These are phyloP conservation scores for Nicotiana otophora DNA, from an alignment of 257 asterid species.

Conservation along the genomic window DNA sequence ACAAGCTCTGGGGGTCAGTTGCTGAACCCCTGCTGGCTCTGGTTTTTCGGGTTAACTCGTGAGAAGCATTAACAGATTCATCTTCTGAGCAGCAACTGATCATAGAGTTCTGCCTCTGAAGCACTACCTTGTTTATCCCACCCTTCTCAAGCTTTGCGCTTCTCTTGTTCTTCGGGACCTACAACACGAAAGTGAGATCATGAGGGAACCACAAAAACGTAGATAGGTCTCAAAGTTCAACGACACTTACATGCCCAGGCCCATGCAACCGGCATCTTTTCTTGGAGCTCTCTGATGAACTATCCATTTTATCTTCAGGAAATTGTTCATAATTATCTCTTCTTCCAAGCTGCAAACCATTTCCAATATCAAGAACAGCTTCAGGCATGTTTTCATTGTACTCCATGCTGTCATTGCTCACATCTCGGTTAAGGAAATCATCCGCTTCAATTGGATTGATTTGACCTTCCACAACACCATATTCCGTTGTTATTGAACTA, in stretches of 20 bases:
- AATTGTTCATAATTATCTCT: constrained; percentile 5
- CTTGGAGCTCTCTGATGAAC: constrained; percentile 28
- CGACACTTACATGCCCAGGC: constrained; percentile 17
- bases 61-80: constrained; percentile 35
- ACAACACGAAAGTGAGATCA: not conserved
- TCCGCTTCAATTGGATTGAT: constrained; percentile 21
- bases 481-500: constrained; percentile 23
- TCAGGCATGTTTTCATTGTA: constrained; percentile 16
- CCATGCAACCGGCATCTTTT: constrained; percentile 33
- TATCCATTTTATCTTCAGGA: constrained; percentile 13
- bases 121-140: constrained; percentile 7
- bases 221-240: not conserved
- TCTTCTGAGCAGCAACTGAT: constrained; percentile 48
- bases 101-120: constrained; percentile 27
- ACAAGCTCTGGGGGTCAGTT: constrained; percentile 86
- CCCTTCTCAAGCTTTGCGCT: constrained; percentile 17
- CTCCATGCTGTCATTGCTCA: constrained; percentile 30
- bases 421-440: constrained; percentile 36
- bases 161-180: constrained; percentile 35
- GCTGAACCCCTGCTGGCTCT: constrained; percentile 65
- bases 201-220: not conserved
- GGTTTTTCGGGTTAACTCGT: constrained; percentile 31
- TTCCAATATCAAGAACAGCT: not conserved
- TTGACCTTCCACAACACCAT: not conserved
- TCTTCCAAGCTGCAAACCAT: not conserved